Conservation (phyloP, 2,329 filamentous ascomycete species). For the Alternaria conjuncta region DNA sequence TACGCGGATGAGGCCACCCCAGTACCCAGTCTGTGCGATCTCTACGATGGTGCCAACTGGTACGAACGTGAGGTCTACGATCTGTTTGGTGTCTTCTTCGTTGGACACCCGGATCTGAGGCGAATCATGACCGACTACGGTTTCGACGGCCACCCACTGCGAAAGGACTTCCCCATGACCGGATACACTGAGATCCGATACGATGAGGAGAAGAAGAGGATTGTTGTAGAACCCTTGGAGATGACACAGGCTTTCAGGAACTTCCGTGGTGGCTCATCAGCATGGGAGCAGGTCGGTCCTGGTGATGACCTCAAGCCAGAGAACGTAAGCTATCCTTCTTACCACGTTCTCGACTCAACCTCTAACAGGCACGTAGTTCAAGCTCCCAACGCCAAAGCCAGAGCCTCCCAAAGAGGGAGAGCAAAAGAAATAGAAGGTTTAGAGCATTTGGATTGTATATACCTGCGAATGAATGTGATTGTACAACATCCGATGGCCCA, state of each 20-base stretch:
- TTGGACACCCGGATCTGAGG: constrained; percentile 90
- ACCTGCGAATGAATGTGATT: constrained; percentile 39
- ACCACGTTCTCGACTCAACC: not conserved
- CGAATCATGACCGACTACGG: constrained; percentile 99
- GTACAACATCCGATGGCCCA: constrained; percentile 13
- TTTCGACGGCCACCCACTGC: constrained; percentile 94
- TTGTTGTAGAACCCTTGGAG: constrained; percentile 96
- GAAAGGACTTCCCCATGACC: constrained; percentile 97
- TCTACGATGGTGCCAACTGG: constrained; percentile 98
- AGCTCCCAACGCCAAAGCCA: constrained; percentile 92
- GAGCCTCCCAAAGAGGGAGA: constrained; percentile 85
- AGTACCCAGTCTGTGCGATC: constrained; percentile 82
- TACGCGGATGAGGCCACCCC: constrained; percentile 96
- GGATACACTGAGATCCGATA: constrained; percentile 98
- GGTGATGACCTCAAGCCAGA: constrained; percentile 83
- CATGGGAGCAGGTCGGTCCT: constrained; percentile 72
- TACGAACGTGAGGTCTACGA: constrained; percentile 99
- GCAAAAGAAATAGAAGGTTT: constrained; percentile 77
- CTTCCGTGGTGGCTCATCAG: constrained; percentile 80
- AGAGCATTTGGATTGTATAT: constrained; percentile 49
- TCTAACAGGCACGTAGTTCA: constrained; percentile 66
- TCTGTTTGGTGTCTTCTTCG: constrained; percentile 96
- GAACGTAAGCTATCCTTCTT: constrained; percentile 46
- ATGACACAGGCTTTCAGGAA: constrained; percentile 98
- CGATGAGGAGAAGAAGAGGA: constrained; percentile 99